Evolutionary conservation across 1,284 basidiomycete genomes (phyloP).

Genomic region (Boletus semigastroideus): DNA sequence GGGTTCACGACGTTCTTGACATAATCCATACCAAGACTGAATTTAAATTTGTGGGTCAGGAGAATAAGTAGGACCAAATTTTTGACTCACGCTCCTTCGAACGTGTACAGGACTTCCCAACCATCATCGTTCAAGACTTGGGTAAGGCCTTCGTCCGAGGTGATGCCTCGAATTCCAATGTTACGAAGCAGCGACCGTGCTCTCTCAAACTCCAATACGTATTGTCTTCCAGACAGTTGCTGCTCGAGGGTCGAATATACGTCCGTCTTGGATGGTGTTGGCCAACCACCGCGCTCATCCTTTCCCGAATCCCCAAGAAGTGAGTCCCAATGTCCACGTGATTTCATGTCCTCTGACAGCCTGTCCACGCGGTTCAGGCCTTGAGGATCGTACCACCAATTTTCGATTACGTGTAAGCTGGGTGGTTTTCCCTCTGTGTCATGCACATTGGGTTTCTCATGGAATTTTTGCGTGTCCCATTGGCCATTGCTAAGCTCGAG

Average conservation of each 20-base stretch:
- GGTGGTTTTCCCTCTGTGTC: constrained; percentile 22
- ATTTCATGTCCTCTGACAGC: constrained; percentile 34
- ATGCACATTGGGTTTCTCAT: constrained; percentile 19
- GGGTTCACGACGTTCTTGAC: constrained; percentile 45
- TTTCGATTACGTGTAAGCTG: constrained; percentile 38
- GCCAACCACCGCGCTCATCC: constrained; percentile 27
- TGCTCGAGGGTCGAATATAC: constrained; percentile 20
- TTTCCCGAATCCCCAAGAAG: constrained; percentile 19
- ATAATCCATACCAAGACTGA: constrained; percentile 44
- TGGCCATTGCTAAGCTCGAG: constrained; percentile 38
- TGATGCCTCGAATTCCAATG: constrained; percentile 15
- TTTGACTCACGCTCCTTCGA: constrained; percentile 38
- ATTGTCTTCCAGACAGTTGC: constrained; percentile 17
- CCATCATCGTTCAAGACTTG: constrained; percentile 36
- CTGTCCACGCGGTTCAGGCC: constrained; percentile 39
- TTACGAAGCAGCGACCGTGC: constrained; percentile 21
- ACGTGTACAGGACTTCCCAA: constrained; percentile 41
- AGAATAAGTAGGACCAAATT: neutral
- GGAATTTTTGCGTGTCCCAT: constrained; percentile 37
- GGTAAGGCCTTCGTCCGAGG: constrained; percentile 33
- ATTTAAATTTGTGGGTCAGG: constrained; percentile 9
- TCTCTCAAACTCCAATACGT: constrained; percentile 18
- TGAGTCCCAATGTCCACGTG: constrained; percentile 32
- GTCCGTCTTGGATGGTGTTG: constrained; percentile 18
- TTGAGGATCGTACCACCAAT: constrained; percentile 42